Base-by-base conservation (phyloP, 2,329 filamentous ascomycete genomes). In the Pyrenochaeta sp. region DNA sequence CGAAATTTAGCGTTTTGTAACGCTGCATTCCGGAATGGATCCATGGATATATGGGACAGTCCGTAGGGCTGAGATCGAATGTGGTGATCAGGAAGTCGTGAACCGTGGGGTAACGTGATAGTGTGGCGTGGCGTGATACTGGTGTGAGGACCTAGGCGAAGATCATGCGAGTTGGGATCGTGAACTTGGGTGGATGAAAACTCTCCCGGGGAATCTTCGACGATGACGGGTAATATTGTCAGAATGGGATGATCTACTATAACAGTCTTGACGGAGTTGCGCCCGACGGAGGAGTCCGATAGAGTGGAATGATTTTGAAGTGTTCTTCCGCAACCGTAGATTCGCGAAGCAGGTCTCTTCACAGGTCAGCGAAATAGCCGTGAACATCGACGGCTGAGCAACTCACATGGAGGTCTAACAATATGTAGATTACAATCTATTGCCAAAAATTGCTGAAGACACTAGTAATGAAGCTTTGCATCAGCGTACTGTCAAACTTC, bases 71-170 rank as follows among this genome's bases (percentile, higher is more conserved):
- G 13, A 45, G 37, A n/a, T n/a, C 28, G 4, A 19, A 39, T 39
- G 24, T 51, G 49, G 50, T 56, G 45, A 30, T 39, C 36, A 39
- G 36, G 54, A 52, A 58, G 59, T 58, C 52, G 55, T 57, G 43
- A 48, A 54, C 54, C 62, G 56, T 65, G 59, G 59, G 44, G 59
- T 65, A 64, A 61, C 59, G 59, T 67, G 61, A 58, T 60, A 55
- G 39, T 50, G 56, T 52, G 19, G 28, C 62, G 68, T 74, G 72
- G 69, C 69, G 72, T 74, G 72, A 74, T 70, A 61, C 55, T 72
- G 64, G 67, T 65, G 61, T 72, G 70, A 73, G 56, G 54, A 9
- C 28, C 55, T 48, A 47, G 40, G 53, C 50, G 45, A 46, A 8
- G 59, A 62, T 70, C 69, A 59, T 62, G 63, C 61, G 62, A 67